Evolutionary conservation across 228 moss, liverwort and hornwort genomes (phyloP).

Genomic region (Sphagnum magellanicum): DNA sequence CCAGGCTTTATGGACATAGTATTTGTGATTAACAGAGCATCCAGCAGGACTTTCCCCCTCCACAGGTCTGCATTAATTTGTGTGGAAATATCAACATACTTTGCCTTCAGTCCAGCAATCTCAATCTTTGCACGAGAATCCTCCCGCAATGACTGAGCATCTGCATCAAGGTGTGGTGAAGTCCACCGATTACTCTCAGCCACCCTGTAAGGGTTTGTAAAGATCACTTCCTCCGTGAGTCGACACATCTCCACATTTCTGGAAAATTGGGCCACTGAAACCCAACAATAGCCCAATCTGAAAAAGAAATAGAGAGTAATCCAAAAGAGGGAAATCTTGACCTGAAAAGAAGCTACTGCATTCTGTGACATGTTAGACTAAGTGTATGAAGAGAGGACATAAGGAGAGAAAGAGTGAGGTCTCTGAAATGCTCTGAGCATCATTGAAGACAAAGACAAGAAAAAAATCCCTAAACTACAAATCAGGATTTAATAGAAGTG

Average conservation of each 20-base stretch:
- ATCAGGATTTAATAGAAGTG: background rate
- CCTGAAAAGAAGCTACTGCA: no score
- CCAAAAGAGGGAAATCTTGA: background rate
- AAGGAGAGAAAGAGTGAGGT: no score
- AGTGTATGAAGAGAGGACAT: no score
- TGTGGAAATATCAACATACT: conserved; percentile 18
- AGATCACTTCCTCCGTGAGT: conserved; percentile 87
- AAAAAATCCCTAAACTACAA: no score
- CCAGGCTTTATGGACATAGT: no score
- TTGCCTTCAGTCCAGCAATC: conserved; percentile 74
- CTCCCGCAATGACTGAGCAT: conserved; percentile 58
- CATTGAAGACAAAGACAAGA: no score
- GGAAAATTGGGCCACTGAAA: conserved; percentile 55
- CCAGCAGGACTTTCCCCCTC: no score
- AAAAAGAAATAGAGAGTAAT: background rate
- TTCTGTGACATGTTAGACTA: no score
- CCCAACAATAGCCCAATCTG: conserved; percentile 1
- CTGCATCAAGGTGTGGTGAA: conserved; percentile 73
- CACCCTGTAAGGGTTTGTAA: conserved; percentile 86
- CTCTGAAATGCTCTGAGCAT: no score
- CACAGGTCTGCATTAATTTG: no score
- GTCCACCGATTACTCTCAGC: conserved; percentile 84
- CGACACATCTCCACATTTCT: conserved; percentile 93
- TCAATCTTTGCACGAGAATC: conserved; percentile 64
- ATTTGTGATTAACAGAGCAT: no score